A percentile compares a stretch with the other conserved stretches of the same genome.
Evolutionary conservation across 768 basidiomycete species (phyloP).

Genomic region (Termitomyces sp.): DNA sequence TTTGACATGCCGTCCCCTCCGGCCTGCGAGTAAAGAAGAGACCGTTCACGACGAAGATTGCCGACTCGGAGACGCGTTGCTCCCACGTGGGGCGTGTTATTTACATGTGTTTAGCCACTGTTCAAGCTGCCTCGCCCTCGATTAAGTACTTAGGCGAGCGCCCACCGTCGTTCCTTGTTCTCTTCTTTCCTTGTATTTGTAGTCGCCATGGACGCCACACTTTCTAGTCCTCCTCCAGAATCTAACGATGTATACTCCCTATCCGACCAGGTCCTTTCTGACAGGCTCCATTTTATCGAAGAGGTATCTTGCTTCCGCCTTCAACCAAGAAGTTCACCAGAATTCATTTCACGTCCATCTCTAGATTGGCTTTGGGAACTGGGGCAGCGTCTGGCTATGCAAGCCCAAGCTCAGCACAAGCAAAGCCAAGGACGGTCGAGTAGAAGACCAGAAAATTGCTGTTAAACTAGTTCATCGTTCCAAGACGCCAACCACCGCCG

Average conservation of each 20-base stretch:
- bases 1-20: too few species aligned
- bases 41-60: too few species aligned
- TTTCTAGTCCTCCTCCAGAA: constrained; percentile 30
- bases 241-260: constrained; percentile 70
- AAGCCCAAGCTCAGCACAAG: constrained; percentile 49
- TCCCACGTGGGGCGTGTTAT: constrained; percentile 25
- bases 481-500: constrained; percentile 81
- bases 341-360: constrained; percentile 11
- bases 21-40: too few species aligned
- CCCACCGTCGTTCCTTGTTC: constrained; percentile 20
- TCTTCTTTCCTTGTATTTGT: constrained; percentile 53
- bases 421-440: constrained; percentile 31
- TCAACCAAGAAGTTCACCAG: constrained; percentile 5
- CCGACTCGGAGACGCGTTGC: constrained; percentile 11
- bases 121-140: constrained; percentile 30
- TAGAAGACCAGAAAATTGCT: constrained; percentile 63
- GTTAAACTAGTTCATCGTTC: constrained; percentile 94
- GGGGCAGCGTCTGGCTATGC: constrained; percentile 90
- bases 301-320: constrained; percentile 46
- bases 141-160: constrained; percentile 8
- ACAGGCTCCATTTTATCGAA: constrained; percentile 71
- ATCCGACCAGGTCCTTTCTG: constrained; percentile 68
- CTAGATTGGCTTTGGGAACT: constrained; percentile 91
- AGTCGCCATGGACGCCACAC: constrained; percentile 38
- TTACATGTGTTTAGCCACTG: constrained; percentile 37